Percentiles rank a stretch among this genome's conserved stretches.
Evolutionary conservation across 1,139 yeast species (phyloP).

Genomic region (Ogataea hybrid): DNA sequence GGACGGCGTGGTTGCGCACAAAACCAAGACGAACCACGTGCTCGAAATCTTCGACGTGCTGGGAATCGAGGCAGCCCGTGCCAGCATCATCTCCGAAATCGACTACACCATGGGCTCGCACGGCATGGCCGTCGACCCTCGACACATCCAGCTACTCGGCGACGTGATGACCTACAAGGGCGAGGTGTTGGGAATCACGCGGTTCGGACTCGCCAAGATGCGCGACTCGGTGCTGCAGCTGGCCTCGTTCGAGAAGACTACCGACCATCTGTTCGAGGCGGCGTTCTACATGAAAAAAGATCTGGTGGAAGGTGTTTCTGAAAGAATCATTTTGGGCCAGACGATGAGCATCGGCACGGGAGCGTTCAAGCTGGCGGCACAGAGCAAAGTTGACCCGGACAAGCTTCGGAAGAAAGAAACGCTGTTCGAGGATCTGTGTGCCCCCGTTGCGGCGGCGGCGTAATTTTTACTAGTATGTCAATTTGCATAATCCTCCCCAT

Average conservation of each 20-base stretch:
- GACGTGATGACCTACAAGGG: constrained; percentile 99
- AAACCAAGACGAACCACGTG: constrained; percentile 88
- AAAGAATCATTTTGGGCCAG: constrained; percentile 96
- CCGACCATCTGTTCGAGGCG: constrained; percentile 97
- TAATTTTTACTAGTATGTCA: constrained; percentile 2
- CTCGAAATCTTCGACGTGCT: constrained; percentile 85
- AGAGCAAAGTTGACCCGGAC: constrained; percentile 43
- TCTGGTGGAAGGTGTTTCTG: constrained; percentile 95
- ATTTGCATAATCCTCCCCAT: neutral
- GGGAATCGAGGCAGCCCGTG: constrained; percentile 97
- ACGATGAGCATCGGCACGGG: constrained; percentile 98
- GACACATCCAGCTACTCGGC: constrained; percentile 95
- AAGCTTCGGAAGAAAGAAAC: constrained; percentile 50
- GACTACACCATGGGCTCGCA: constrained; percentile 98
- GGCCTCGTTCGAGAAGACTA: constrained; percentile 97
- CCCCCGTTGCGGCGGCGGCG: constrained; percentile 20
- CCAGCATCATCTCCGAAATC: constrained; percentile 89
- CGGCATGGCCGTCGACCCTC: constrained; percentile 99
- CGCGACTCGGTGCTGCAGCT: constrained; percentile 95
- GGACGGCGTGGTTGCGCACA: constrained; percentile 90
- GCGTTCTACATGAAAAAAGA: constrained; percentile 97
- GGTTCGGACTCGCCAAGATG: constrained; percentile 98
- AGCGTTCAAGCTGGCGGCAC: constrained; percentile 79
- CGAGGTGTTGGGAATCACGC: constrained; percentile 94
- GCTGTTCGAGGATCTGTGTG: constrained; percentile 54